These are phyloP conservation scores for Paragyromitra xinjiangensis DNA, from an alignment of 495 filamentous ascomycete species.

Conservation along the genomic window DNA sequence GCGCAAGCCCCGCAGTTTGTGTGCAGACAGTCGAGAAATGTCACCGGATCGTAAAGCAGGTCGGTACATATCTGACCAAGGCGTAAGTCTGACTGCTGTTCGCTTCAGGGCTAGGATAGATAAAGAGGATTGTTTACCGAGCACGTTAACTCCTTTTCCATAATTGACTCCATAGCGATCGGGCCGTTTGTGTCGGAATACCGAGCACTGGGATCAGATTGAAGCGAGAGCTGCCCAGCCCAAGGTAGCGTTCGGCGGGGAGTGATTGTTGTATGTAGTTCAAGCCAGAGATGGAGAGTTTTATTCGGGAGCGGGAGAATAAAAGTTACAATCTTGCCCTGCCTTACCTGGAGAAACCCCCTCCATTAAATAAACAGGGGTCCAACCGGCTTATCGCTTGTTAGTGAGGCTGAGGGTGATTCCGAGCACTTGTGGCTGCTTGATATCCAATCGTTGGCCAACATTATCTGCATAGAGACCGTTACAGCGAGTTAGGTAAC, in stretches of 20 bases:
- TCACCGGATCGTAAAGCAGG: conserved; percentile 92
- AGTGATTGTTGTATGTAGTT: background rate
- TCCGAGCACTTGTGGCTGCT: too few species aligned
- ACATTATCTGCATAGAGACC: too few species aligned
- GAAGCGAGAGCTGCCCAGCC: background rate
- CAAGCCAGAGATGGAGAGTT: background rate
- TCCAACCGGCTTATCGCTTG: background rate
- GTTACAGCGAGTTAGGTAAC: too few species aligned
- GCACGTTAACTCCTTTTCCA: conserved; percentile 91
- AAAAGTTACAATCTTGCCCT: too few species aligned
- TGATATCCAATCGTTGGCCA: too few species aligned
- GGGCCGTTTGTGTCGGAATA: too few species aligned
- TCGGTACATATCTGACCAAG: conserved; percentile 89
- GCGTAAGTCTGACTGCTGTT: conserved; percentile 18
- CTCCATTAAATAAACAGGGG: conserved; percentile 4
- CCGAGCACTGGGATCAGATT: too few species aligned
- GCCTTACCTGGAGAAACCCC: background rate
- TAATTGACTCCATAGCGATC: conserved; percentile 40
- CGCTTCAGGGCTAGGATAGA: conserved; percentile 9
- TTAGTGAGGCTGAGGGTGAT: background rate
- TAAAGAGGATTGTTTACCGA: conserved; percentile 67
- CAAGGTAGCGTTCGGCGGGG: too few species aligned
- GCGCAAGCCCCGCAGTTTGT: conserved; percentile 95
- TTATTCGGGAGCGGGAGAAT: too few species aligned
- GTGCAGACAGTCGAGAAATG: conserved; percentile 95